Base-by-base conservation (phyloP, 192 early-diverging fungal genomes). In the Lunasporangiospora selenospora region DNA sequence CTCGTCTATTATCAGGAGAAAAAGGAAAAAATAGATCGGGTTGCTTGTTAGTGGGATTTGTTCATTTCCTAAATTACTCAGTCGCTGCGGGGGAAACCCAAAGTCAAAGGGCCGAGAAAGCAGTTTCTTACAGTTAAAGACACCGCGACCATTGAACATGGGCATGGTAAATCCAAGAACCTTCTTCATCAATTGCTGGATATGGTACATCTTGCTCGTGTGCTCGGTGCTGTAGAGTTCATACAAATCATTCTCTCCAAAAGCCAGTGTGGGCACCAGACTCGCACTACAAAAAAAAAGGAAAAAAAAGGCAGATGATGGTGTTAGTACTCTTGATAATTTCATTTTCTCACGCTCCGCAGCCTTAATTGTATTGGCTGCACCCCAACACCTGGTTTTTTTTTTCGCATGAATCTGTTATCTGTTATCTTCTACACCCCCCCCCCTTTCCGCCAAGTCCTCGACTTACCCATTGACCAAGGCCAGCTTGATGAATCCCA, bases 211-310 rank as follows among this genome's bases (percentile, higher is more conserved):
- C 42, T 77, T 65, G n/a, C 90, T 84, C 15, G 89, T 90, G 18
- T 87, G 73, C 1, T 67, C 71, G 47, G 94, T 92, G 51, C 81
- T 77, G 26, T 91, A 79, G 18, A 95, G 91, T 21, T 91, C 83
- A 75, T 91, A 98, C 29, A 96, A 75, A 29, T 96, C 90, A 76
- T 94, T 96, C 76, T 99, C 95, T 54, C 95, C 96, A 80, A 99
- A 98, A 23, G 89, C 88, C 70, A 93, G 93, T 1, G 93, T 86
- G 15, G 97, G 97, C 12, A 95, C 92, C 11, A 99, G 76, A 24
- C 78, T 78, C 15, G 95, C 90, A 6, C 78, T 78, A 50, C 18
- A 42, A 19, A 39, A 50, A 4, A 38, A 33, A 53, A 58, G 32
- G 9, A 38, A 18, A 43, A 11, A 23, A 18, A n/a, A n/a, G n/a